Base-by-base conservation (phyloP, 208 protist genomes). In the Leishmania martiniquensis region DNA sequence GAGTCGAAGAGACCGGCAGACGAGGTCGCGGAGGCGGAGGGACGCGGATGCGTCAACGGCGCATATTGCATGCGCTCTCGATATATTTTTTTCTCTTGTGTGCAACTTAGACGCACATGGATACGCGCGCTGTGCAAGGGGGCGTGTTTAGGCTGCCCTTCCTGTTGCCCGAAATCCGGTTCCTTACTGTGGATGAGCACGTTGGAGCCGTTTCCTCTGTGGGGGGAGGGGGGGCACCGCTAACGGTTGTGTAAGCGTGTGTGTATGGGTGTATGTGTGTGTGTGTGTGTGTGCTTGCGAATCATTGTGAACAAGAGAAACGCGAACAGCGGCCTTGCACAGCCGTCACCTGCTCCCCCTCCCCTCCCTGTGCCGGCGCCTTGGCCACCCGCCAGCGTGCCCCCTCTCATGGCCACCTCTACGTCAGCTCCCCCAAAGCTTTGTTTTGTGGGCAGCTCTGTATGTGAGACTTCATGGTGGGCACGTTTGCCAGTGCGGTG, bases 401-500 rank as follows among this genome's bases (percentile, higher is more conserved):
- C n/a, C n/a, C n/a, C n/a, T n/a, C n/a, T n/a, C n/a, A n/a, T n/a
- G n/a, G n/a, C n/a, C n/a, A n/a, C n/a, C n/a, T n/a, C 66, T 47
- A 52, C 22, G 66, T 22, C 29, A 6, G 73, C 51, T 69, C 63
- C 52, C 80, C 74, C 34, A 88, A 1, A 17, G 86, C 87, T 54
- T 88, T 73, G 75, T 90, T 97, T 45, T 82, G 72, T 4, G 76
- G 32, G 54, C 94, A 97, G 25, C 55, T 73, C n/a, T 57, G 49
- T 4, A 96, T 72, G 77, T 97, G 94, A 15, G 78, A 66, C 76
- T 92, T 91, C 78, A 95, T 84, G 44, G 85, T 68, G 13, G 88
- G 87, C 39, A 97, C 88, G 67, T 85, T 89, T 4, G 65, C 74
- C 25, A 94, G 80, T n/a, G 75, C 60, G 0, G 72, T 69, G 6